Conservation (phyloP, 805 yeast species). For the Metschnikowia reukaufii region DNA sequence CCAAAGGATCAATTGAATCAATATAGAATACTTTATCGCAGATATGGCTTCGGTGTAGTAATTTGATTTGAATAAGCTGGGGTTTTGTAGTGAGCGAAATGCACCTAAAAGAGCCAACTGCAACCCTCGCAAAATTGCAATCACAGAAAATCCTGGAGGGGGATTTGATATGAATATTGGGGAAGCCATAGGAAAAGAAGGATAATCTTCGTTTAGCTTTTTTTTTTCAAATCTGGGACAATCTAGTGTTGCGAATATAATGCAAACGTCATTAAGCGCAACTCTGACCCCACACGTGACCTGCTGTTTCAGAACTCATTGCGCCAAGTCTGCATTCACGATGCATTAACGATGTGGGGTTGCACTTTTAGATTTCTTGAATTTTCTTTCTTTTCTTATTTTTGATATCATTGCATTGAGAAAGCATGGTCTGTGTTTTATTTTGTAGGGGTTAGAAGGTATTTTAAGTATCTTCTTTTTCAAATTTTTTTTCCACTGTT, state of each 20-base stretch:
- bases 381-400: no score
- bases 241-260: neutral
- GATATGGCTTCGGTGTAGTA: constrained; percentile 37
- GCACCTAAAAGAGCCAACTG: constrained; percentile 53
- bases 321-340: no score
- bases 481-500: no score
- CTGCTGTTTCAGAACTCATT: neutral
- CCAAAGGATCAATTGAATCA: constrained; percentile 34
- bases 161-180: constrained; percentile 60
- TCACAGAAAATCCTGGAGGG: constrained; percentile 50
- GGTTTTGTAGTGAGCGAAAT: constrained; percentile 47
- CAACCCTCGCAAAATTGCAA: constrained; percentile 52
- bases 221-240: neutral
- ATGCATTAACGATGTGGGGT: no score
- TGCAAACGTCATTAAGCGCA: neutral
- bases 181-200: constrained; percentile 47
- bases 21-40: constrained; percentile 38
- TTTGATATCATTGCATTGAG: no score
- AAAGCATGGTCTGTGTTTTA: no score
- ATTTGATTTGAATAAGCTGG: constrained; percentile 26
- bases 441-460: no score
- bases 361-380: no score
- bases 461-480: no score
- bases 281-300: constrained; percentile 1
- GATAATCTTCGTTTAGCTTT: neutral